Conservation (phyloP, 768 basidiomycete genomes). For the Galerina sulciceps region DNA sequence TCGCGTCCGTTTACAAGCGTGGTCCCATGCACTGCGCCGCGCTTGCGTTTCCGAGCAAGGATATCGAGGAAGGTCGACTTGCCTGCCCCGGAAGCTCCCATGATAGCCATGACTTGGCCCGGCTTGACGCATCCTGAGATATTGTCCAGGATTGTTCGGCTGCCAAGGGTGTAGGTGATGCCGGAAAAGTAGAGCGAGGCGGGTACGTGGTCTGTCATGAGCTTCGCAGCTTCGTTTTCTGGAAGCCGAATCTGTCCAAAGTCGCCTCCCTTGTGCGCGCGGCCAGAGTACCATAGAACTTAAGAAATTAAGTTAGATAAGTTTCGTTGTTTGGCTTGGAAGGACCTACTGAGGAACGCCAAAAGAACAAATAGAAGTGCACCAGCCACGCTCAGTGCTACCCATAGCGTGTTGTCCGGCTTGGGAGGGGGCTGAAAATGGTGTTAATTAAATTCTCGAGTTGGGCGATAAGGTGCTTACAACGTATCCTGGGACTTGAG, state of each 20-base stretch:
- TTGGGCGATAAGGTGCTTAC: conserved; percentile 10
- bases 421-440: conserved; percentile 66
- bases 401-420: conserved; percentile 82
- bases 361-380: conserved; percentile 77
- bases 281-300: conserved; percentile 92
- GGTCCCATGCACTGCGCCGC: conserved; percentile 73
- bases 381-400: conserved; percentile 83
- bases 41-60: conserved; percentile 87
- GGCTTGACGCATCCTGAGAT: conserved; percentile 86
- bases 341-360: conserved; percentile 60
- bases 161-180: conserved; percentile 77
- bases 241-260: conserved; percentile 78
- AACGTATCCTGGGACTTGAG: conserved; percentile 72
- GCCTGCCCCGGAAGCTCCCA: conserved; percentile 96
- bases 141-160: conserved; percentile 72
- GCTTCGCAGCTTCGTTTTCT: conserved; percentile 77
- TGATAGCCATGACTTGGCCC: conserved; percentile 92
- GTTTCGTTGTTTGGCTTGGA: too few relatives aligned
- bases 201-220: conserved; percentile 95
- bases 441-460: background rate
- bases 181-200: conserved; percentile 90
- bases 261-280: conserved; percentile 66
- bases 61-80: conserved; percentile 98
- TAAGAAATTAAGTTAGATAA: background rate
- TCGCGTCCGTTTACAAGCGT: conserved; percentile 87